Conservation (phyloP, 2,329 filamentous ascomycete genomes). For the Arachnomyces sp. region DNA sequence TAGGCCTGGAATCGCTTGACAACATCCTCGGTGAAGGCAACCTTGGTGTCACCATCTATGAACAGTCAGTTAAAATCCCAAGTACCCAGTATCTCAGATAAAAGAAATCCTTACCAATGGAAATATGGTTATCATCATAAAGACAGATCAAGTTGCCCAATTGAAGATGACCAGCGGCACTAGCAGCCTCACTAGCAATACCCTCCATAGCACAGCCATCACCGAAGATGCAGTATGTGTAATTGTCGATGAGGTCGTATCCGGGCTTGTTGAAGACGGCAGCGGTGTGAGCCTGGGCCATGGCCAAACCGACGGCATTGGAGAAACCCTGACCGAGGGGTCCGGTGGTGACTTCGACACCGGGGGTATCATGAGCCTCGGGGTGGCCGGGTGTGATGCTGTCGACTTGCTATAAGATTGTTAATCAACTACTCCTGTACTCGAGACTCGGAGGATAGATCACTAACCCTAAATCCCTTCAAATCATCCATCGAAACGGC, state of each 20-base stretch:
- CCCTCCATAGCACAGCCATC: conserved; percentile 99
- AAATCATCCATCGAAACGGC: conserved; percentile 78
- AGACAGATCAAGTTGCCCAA: conserved; percentile 94
- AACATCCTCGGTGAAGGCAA: conserved; percentile 95
- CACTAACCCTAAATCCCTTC: conserved; percentile 88
- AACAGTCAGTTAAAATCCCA: conserved; percentile 6
- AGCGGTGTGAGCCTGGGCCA: conserved; percentile 86
- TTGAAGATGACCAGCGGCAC: conserved; percentile 90
- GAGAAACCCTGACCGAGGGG: conserved; percentile 95
- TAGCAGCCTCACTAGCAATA: conserved; percentile 86
- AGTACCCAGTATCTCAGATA: conserved; percentile 37
- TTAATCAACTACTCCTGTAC: conserved; percentile 1
- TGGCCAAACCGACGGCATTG: conserved; percentile 96
- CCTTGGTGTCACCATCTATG: conserved; percentile 89
- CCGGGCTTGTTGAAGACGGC: conserved; percentile 95
- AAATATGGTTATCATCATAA: conserved; percentile 99
- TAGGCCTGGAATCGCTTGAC: conserved; percentile 91
- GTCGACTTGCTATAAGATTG: conserved; percentile 51
- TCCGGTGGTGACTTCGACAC: conserved; percentile 95
- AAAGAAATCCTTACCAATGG: conserved; percentile 48
- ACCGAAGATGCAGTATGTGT: conserved; percentile 95
- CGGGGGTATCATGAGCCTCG: conserved; percentile 91
- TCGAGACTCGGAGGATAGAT: background rate
- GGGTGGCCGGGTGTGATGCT: conserved; percentile 93
- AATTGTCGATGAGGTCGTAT: conserved; percentile 86